These are phyloP conservation scores for Deinandra increscens DNA, from an alignment of 129 eudicot genomes.

Conservation along the genomic window DNA sequence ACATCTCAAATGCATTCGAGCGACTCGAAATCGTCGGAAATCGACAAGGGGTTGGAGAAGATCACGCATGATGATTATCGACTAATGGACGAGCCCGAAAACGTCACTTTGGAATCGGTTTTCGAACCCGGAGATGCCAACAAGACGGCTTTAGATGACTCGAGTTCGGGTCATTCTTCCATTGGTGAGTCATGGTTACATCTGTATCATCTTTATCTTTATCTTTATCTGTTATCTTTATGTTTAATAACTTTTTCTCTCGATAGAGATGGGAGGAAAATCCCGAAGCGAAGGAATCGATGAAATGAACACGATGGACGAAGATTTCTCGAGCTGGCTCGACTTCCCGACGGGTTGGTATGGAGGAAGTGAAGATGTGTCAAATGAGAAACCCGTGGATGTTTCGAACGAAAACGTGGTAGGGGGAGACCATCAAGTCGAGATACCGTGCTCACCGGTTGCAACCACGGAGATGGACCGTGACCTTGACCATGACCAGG, in stretches of 20 bases:
- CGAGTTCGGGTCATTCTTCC: slow-evolving; percentile 37
- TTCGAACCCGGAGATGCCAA: slow-evolving; percentile 27
- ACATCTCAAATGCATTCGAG: slow-evolving; percentile 26
- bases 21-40: slow-evolving; percentile 9
- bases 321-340: slow-evolving; percentile 60
- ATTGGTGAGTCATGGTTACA: slow-evolving; percentile 31
- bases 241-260: not conserved
- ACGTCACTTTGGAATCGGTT: slow-evolving; percentile 28
- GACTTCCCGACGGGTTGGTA: slow-evolving; percentile 68
- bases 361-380: slow-evolving; percentile 28
- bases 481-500: slow-evolving; percentile 31
- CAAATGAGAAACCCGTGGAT: slow-evolving; percentile 34
- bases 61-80: slow-evolving; percentile 31
- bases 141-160: slow-evolving; percentile 30
- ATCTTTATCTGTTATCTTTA: not conserved
- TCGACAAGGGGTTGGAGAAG: slow-evolving; percentile 27
- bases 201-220: not conserved
- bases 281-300: slow-evolving; percentile 29
- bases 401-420: slow-evolving; percentile 16
- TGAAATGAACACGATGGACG: slow-evolving; percentile 45
- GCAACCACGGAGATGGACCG: slow-evolving; percentile 30
- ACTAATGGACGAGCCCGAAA: slow-evolving; percentile 40
- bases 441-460: slow-evolving; percentile 25
- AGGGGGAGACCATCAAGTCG: slow-evolving; percentile 26
- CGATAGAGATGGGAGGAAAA: slow-evolving; percentile 26